Base-by-base conservation (phyloP, 805 yeast species). In the Yamadazyma sp. region DNA sequence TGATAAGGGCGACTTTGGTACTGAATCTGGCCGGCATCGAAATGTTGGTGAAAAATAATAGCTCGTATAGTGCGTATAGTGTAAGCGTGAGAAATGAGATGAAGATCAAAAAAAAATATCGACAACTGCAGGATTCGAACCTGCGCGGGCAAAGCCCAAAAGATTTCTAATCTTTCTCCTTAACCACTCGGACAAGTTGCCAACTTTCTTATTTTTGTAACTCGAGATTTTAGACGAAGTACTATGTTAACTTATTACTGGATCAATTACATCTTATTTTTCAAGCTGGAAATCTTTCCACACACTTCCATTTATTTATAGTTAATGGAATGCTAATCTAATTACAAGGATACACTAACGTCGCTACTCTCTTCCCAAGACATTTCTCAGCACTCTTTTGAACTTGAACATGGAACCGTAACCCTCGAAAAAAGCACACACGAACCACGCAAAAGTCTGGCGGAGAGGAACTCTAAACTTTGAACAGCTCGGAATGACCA, bases 351-450 rank as follows among this genome's bases (percentile, higher is more conserved):
- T n/a, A n/a, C n/a, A n/a, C n/a, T n/a, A n/a, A n/a, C n/a, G n/a
- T n/a, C n/a, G n/a, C n/a, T n/a, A n/a, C n/a, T n/a, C n/a, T n/a
- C n/a, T n/a, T n/a, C n/a, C n/a, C n/a, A n/a, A n/a, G n/a, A n/a
- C n/a, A n/a, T n/a, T n/a, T n/a, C n/a, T n/a, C n/a, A 28, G 17
- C 12, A 67, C 48, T 15, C 46, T 30, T 28, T 69, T 64, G 43
- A 82, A 68, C 51, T 88, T 69, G 28, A 46, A 52, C 22, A 75
- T 59, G 1, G 75, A 67, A 3, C 70, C 61, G 47, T 64, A 70
- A 3, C 96, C 96, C 54, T 83, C 91, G 14, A 81, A n/a, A 22
- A 82, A 38, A 40, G 73, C 67, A 52, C 75, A 62, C 4, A 72
- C 28, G 28, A 70, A 53, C 82, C 90, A 84, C 24, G 70, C 71